Percentiles rank a stretch among this genome's conserved stretches.
phyloP scores from a whole-genome alignment of 2,329 filamentous ascomycete species.

The Ascochyta viciae-villosae region DNA sequence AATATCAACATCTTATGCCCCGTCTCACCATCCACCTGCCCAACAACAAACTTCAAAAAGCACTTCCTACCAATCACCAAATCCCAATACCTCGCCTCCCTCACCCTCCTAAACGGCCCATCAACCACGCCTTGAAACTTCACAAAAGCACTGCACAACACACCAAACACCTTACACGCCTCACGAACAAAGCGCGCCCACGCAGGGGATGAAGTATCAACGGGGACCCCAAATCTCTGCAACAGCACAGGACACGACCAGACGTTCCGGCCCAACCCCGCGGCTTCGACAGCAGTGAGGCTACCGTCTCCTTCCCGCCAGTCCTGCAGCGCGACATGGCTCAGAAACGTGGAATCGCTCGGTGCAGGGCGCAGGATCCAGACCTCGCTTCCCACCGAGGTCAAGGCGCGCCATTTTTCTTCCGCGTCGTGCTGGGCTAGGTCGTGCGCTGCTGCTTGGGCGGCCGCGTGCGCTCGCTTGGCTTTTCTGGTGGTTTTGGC shows the following conservation, averaged over 20 bases:
- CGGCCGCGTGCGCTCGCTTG: neutral
- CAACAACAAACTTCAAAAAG: neutral
- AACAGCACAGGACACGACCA: conserved; percentile 10
- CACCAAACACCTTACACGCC: neutral
- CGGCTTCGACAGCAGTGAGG: neutral
- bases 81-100: neutral
- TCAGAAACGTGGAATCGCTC: neutral
- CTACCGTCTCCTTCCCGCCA: neutral
- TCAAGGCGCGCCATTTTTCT: neutral
- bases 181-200: neutral
- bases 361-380: conserved; percentile 12
- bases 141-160: neutral
- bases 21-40: neutral
- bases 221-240: neutral
- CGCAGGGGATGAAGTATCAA: neutral
- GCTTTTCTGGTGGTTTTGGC: neutral
- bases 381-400: neutral
- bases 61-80: neutral
- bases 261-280: neutral
- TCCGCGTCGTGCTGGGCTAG: neutral
- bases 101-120: neutral
- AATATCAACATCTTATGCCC: neutral
- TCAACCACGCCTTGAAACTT: neutral
- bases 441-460: neutral
- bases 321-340: neutral